Conservation (phyloP, 2,329 filamentous ascomycete species). For the Trichoderma sp. region DNA sequence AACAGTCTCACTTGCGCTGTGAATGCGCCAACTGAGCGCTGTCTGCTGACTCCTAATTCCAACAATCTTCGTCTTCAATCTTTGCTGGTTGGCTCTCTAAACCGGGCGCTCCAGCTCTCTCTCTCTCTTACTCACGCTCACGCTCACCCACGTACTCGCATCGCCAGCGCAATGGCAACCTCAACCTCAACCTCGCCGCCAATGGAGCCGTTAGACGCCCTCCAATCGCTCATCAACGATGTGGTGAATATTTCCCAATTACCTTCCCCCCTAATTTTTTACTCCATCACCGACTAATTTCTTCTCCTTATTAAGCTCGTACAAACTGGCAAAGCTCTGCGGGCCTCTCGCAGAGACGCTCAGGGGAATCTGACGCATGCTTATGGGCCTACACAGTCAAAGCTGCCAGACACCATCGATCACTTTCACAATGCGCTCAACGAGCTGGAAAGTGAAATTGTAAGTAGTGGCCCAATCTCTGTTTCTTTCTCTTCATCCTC, state of each 20-base stretch:
- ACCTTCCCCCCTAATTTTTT: not conserved
- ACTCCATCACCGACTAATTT: conserved; percentile 2
- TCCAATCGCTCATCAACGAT: conserved; percentile 55
- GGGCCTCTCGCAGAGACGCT: conserved; percentile 46
- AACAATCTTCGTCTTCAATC: not conserved
- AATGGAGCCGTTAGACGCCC: conserved; percentile 43
- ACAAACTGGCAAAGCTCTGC: conserved; percentile 58
- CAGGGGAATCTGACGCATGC: conserved; percentile 37
- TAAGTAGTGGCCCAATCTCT: conserved; percentile 34
- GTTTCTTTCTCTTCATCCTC: not conserved
- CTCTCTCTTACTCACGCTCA: not conserved
- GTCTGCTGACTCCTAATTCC: not conserved
- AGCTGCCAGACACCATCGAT: conserved; percentile 47
- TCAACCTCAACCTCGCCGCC: not conserved
- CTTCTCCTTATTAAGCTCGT: conserved; percentile 46
- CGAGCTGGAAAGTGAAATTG: conserved; percentile 57
- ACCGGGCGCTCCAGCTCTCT: not conserved
- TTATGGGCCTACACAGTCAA: conserved; percentile 38
- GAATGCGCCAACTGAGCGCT: not conserved
- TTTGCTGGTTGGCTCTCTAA: not conserved
- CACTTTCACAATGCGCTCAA: conserved; percentile 54
- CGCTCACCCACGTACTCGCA: not conserved
- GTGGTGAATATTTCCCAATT: conserved; percentile 43
- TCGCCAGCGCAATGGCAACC: not conserved
- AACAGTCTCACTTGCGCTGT: not conserved